Evolutionary conservation across 1,139 yeast species (phyloP).

Genomic region (Hansenula lynferdii): DNA sequence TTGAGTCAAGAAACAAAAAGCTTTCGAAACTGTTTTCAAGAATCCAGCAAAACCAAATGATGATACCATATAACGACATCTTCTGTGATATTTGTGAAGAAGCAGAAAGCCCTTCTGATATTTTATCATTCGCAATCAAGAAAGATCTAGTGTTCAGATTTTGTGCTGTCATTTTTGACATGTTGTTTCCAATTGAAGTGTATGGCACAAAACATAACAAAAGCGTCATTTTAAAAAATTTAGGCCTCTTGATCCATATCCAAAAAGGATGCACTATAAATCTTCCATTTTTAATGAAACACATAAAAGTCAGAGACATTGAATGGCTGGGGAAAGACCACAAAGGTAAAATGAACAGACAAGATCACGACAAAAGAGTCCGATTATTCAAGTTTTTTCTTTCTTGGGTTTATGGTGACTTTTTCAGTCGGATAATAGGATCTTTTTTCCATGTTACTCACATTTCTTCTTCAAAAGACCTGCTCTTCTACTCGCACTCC

Average conservation of each 20-base stretch:
- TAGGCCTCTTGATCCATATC: constrained; percentile 37
- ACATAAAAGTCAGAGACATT: constrained; percentile 36
- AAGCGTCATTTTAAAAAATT: constrained; percentile 30
- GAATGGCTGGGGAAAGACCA: constrained; percentile 41
- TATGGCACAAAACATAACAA: constrained; percentile 57
- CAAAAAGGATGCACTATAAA: constrained; percentile 30
- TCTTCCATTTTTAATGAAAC: constrained; percentile 24
- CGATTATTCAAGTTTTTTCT: constrained; percentile 38
- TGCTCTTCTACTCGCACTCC: constrained; percentile 53
- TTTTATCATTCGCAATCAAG: constrained; percentile 18
- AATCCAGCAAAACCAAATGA: constrained; percentile 9
- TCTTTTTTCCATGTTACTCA: constrained; percentile 69
- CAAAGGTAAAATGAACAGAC: constrained; percentile 27
- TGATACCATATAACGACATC: constrained; percentile 9
- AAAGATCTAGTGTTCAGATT: constrained; percentile 34
- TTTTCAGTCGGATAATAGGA: constrained; percentile 44
- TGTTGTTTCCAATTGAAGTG: constrained; percentile 44
- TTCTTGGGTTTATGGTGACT: constrained; percentile 50
- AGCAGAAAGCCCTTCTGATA: constrained; percentile 2
- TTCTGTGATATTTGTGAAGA: constrained; percentile 9
- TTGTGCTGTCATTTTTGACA: constrained; percentile 36
- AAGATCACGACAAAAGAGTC: constrained; percentile 32
- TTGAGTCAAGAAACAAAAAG: constrained; percentile 6
- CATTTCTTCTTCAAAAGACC: constrained; percentile 34
- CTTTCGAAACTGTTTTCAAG: constrained; percentile 6